These are phyloP conservation scores for Scytalidium sp. DNA, from an alignment of 2,329 filamentous ascomycete genomes.

Conservation along the genomic window DNA sequence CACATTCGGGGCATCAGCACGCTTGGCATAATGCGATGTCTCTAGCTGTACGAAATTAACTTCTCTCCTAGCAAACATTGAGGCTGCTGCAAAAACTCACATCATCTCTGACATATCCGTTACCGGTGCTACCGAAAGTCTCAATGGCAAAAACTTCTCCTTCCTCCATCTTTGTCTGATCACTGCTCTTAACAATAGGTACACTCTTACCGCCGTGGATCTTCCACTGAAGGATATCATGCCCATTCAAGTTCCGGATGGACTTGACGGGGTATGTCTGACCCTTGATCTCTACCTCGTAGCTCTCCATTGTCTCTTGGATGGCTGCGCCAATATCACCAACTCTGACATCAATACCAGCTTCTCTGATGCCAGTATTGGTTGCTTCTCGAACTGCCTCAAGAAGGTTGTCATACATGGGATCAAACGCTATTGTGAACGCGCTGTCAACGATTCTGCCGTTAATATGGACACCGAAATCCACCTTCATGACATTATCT, in stretches of 20 bases:
- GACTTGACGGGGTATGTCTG: conserved; percentile 52
- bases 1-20: conserved; percentile 69
- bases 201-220: conserved; percentile 94
- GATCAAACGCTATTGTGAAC: conserved; percentile 67
- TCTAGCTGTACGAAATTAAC: conserved; percentile 54
- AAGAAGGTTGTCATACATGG: conserved; percentile 65
- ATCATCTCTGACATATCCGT: conserved; percentile 83
- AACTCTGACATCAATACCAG: conserved; percentile 87
- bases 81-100: conserved; percentile 42
- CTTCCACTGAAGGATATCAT: conserved; percentile 84
- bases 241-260: conserved; percentile 57
- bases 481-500: conserved; percentile 70
- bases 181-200: conserved; percentile 84
- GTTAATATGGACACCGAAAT: conserved; percentile 70
- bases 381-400: conserved; percentile 66
- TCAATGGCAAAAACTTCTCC: conserved; percentile 94
- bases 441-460: conserved; percentile 70
- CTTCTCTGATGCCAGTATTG: conserved; percentile 78
- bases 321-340: conserved; percentile 59
- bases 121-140: conserved; percentile 92
- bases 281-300: conserved; percentile 53
- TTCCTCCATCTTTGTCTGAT: conserved; percentile 96
- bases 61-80: neutral
- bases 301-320: conserved; percentile 61
- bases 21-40: conserved; percentile 83